Evolutionary conservation across 257 asterid species (phyloP).

Genomic region (Paulownia fortunei): DNA sequence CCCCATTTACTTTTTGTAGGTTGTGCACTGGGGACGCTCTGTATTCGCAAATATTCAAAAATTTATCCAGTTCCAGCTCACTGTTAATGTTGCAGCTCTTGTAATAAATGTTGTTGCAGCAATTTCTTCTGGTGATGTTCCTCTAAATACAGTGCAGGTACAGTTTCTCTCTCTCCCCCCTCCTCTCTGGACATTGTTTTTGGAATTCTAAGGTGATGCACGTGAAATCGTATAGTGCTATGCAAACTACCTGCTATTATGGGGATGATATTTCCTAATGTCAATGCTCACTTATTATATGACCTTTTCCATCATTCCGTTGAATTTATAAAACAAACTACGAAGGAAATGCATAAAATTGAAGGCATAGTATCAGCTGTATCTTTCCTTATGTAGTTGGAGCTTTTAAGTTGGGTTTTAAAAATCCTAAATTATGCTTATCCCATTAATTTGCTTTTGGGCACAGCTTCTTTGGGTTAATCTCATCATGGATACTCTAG

Average conservation of each 20-base stretch:
- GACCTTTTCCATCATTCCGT: not conserved
- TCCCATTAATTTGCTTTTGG: conserved; percentile 6
- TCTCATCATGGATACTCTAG: conserved; percentile 97
- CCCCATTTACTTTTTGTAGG: conserved; percentile 52
- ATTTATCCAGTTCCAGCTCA: conserved; percentile 97
- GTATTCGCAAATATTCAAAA: conserved; percentile 96
- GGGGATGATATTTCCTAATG: not conserved
- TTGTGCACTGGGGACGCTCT: conserved; percentile 99
- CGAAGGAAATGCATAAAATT: not conserved
- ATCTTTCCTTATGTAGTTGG: not conserved
- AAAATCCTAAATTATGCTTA: not conserved
- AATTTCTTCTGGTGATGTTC: conserved; percentile 86
- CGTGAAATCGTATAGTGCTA: not conserved
- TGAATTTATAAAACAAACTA: not conserved
- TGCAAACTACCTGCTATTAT: not conserved
- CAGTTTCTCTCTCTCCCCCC: conserved; percentile 5
- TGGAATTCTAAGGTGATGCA: no score
- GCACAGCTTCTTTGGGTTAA: conserved; percentile 96
- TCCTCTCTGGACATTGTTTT: not conserved
- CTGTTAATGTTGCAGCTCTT: conserved; percentile 97
- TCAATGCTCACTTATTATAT: not conserved
- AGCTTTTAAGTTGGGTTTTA: not conserved
- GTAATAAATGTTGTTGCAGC: conserved; percentile 87
- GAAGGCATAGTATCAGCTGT: not conserved
- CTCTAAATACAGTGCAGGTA: conserved; percentile 94